phyloP scores from a whole-genome alignment of 1,284 basidiomycete species.

The Fomitopsis pinicola region DNA sequence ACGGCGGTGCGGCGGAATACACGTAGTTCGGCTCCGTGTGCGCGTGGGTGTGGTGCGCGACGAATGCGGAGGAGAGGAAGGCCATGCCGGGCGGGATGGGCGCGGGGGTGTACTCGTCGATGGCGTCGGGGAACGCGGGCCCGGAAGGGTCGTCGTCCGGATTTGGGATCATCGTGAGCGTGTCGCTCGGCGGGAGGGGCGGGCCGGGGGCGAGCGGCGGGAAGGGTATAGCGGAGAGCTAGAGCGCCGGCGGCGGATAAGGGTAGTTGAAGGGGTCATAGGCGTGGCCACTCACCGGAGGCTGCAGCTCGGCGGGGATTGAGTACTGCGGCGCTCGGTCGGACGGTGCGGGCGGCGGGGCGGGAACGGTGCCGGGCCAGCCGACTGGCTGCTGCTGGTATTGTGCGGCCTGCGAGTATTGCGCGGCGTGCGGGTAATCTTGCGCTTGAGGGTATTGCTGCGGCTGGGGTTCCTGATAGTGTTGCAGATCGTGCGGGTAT shows the following conservation, averaged over 20 bases:
- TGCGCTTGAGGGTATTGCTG: not conserved
- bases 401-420: not conserved
- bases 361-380: not conserved
- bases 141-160: slow-evolving; percentile 3
- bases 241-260: slow-evolving; percentile 6
- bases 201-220: not conserved
- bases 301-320: slow-evolving; percentile 4
- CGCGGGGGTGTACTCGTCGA: slow-evolving; percentile 7
- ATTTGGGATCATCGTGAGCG: slow-evolving; percentile 2
- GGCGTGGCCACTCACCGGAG: slow-evolving; percentile 7
- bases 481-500: not conserved
- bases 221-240: slow-evolving; percentile 1
- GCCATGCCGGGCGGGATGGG: slow-evolving; percentile 4
- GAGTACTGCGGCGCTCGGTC: not conserved
- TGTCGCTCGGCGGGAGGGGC: not conserved
- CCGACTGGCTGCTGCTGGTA: not conserved
- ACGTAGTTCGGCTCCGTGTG: slow-evolving; percentile 12
- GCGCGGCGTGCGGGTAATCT: not conserved
- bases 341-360: not conserved
- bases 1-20: slow-evolving; percentile 8
- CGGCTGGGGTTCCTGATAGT: not conserved
- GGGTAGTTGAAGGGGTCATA: slow-evolving; percentile 2
- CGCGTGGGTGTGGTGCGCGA: slow-evolving; percentile 5
- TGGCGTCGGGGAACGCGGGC: slow-evolving; percentile 1
- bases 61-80: slow-evolving; percentile 9